phyloP scores from a whole-genome alignment of 495 filamentous ascomycete genomes.

The Copromyces sp. region DNA sequence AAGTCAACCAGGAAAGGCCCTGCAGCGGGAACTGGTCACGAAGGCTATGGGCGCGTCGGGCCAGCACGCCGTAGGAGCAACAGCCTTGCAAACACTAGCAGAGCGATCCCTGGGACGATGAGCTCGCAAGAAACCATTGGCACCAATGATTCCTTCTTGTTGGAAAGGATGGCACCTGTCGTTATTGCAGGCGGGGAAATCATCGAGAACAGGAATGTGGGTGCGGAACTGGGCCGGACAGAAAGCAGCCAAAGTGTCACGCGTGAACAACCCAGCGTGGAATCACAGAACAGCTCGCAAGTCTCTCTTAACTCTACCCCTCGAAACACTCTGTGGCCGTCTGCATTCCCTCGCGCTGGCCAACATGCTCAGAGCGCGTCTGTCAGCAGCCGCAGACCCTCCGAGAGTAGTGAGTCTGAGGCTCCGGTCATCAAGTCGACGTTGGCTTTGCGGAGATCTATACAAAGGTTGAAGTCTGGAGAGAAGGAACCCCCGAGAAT shows the following conservation, averaged over 20 bases:
- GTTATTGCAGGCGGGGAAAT: constrained; percentile 70
- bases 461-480: constrained; percentile 35
- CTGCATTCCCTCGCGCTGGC: constrained; percentile 31
- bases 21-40: constrained; percentile 85
- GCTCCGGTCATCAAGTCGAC: constrained; percentile 30
- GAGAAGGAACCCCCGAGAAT: constrained; percentile 28
- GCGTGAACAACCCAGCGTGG: constrained; percentile 38
- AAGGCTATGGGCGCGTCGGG: constrained; percentile 79
- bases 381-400: constrained; percentile 28
- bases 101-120: constrained; percentile 36
- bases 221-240: constrained; percentile 44
- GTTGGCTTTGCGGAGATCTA: constrained; percentile 42
- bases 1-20: constrained; percentile 67
- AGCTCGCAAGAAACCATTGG: constrained; percentile 38
- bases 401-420: constrained; percentile 44
- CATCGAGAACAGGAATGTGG: constrained; percentile 46
- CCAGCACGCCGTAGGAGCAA: constrained; percentile 48
- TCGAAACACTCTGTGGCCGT: constrained; percentile 41
- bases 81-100: constrained; percentile 35
- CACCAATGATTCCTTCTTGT: constrained; percentile 45
- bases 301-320: constrained; percentile 30
- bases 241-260: constrained; percentile 53
- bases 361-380: constrained; percentile 10
- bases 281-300: constrained; percentile 34
- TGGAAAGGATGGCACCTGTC: constrained; percentile 75